Percentiles rank a stretch among this genome's conserved stretches.
These are phyloP conservation scores for Talaromyces proteolyticus DNA, from an alignment of 495 filamentous ascomycete genomes.

Conservation along the genomic window DNA sequence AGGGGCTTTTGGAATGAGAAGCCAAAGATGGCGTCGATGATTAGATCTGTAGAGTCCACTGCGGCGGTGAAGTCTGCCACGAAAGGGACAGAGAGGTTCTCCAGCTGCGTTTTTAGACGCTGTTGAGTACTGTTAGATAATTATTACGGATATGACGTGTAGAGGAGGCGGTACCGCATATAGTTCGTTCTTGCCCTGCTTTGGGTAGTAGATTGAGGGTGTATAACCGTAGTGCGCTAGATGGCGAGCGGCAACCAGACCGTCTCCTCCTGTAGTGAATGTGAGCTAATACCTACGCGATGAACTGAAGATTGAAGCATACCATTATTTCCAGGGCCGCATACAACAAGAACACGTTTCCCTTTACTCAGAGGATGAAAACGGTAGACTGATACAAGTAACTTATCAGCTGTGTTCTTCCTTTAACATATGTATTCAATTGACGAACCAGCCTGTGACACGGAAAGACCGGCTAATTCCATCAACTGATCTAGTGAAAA, in stretches of 20 bases:
- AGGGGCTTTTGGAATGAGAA: constrained; percentile 94
- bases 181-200: constrained; percentile 80
- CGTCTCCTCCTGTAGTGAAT: constrained; percentile 68
- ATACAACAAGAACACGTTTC: constrained; percentile 74
- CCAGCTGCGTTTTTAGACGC: constrained; percentile 78
- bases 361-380: constrained; percentile 73
- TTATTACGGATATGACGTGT: too few species aligned
- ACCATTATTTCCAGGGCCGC: constrained; percentile 95
- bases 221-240: constrained; percentile 91
- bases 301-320: constrained; percentile 11
- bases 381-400: constrained; percentile 56
- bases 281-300: neutral
- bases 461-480: constrained; percentile 90
- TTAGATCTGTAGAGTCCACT: constrained; percentile 62
- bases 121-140: constrained; percentile 16
- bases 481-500: constrained; percentile 96
- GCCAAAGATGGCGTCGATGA: constrained; percentile 94
- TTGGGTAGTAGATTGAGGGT: constrained; percentile 89
- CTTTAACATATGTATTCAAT: neutral
- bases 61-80: constrained; percentile 69
- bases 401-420: neutral
- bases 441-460: constrained; percentile 78
- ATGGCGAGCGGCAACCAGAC: constrained; percentile 90
- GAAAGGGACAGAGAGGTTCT: constrained; percentile 78
- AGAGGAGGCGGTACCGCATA: constrained; percentile 55